Evolutionary conservation across 2,329 filamentous ascomycete genomes (phyloP).

Genomic region (Hypoxylon sp.): DNA sequence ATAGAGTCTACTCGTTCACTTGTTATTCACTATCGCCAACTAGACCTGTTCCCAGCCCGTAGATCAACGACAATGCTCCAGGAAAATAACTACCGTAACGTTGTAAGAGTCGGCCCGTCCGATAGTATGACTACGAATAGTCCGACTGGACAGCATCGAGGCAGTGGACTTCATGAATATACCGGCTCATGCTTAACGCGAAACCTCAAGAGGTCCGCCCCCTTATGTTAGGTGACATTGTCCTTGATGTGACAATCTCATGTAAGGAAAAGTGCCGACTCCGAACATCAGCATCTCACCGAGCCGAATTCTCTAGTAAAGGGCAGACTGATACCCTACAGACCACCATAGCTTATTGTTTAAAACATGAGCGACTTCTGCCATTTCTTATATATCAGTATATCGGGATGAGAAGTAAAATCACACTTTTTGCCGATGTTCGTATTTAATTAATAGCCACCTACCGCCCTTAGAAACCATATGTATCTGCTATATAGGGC

Average conservation of each 20-base stretch:
- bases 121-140: background rate
- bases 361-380: no score
- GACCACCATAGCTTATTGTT: background rate
- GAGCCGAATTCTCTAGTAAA: background rate
- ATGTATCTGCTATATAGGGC: background rate
- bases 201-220: background rate
- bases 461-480: background rate
- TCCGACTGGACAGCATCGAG: background rate
- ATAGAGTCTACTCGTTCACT: constrained; percentile 11
- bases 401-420: background rate
- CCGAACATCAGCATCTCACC: background rate
- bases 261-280: background rate
- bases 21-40: constrained; percentile 7
- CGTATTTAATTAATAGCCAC: background rate
- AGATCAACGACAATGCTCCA: constrained; percentile 9
- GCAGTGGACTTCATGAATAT: background rate
- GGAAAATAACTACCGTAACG: constrained; percentile 10
- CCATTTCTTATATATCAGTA: no score
- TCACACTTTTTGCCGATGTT: background rate
- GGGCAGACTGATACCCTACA: background rate
- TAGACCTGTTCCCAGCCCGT: background rate
- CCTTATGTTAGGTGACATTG: no score
- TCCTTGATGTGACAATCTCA: background rate
- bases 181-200: background rate
- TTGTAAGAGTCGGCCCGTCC: constrained; percentile 21